Conservation (phyloP, 345 rosid genomes). For the Eucalyptus viminalis region DNA sequence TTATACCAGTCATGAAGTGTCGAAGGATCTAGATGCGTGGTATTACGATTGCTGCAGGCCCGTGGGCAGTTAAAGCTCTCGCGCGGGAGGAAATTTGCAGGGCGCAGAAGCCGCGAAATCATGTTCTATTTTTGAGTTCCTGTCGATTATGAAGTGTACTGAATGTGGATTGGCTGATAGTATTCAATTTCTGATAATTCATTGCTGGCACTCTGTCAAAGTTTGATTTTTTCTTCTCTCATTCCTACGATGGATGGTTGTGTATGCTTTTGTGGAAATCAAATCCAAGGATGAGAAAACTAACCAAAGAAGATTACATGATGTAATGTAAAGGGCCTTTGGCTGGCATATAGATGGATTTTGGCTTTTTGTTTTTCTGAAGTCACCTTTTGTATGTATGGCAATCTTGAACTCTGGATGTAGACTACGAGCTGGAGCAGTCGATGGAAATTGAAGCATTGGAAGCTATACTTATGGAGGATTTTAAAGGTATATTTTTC, state of each 20-base stretch:
- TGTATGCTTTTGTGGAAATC: not conserved
- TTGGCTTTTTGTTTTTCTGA: not conserved
- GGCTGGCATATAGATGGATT: not conserved
- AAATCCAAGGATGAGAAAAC: not conserved
- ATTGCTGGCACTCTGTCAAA: not conserved
- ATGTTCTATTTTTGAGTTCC: not conserved
- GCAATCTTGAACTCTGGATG: not conserved
- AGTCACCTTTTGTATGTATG: not conserved
- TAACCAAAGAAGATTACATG: not conserved
- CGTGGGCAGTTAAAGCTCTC: not conserved
- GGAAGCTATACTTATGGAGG: conserved; percentile 94
- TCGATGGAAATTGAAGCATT: conserved; percentile 97
- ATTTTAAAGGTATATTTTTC: conserved; percentile 64
- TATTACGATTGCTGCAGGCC: not conserved
- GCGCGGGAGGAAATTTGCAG: not conserved
- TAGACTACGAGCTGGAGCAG: conserved; percentile 80
- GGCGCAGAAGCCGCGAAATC: not conserved
- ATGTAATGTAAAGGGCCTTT: not conserved
- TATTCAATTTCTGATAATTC: not conserved
- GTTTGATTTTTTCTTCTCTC: not conserved
- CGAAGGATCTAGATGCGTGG: not conserved
- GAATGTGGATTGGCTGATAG: not conserved
- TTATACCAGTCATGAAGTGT: not conserved
- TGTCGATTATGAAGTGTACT: not conserved
- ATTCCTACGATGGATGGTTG: not conserved